These are phyloP conservation scores for Fusarium keratoplasticum DNA, from an alignment of 2,329 filamentous ascomycete genomes.

Conservation along the genomic window DNA sequence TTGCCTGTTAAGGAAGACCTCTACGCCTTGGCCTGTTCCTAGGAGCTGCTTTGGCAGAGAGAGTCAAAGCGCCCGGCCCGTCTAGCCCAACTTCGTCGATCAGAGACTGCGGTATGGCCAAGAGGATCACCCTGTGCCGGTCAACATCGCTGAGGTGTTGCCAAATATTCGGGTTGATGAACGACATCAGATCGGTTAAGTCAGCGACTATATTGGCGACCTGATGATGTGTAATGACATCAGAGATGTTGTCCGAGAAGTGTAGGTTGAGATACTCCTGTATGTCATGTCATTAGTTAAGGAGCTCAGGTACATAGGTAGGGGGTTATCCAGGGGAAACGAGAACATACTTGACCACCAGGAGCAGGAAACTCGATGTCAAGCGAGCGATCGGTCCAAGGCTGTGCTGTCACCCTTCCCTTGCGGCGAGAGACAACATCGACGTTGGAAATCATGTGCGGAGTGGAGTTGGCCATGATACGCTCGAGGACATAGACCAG, in stretches of 20 bases:
- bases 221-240: neutral
- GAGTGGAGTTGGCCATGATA: neutral
- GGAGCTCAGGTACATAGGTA: neutral
- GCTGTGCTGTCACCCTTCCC: neutral
- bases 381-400: neutral
- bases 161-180: neutral
- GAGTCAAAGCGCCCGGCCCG: neutral
- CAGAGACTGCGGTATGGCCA: neutral
- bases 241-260: neutral
- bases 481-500: neutral
- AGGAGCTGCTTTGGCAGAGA: neutral
- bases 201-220: neutral
- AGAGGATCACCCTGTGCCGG: neutral
- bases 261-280: neutral
- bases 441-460: neutral
- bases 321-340: neutral
- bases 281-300: neutral
- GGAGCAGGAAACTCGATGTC: constrained; percentile 1
- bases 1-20: neutral
- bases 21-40: neutral
- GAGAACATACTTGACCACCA: constrained; percentile 3
- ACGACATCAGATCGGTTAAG: constrained; percentile 1
- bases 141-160: neutral
- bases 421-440: neutral
- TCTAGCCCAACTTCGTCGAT: neutral